phyloP scores from a whole-genome alignment of 2,329 filamentous ascomycete genomes.

The Diatrype stigma region DNA sequence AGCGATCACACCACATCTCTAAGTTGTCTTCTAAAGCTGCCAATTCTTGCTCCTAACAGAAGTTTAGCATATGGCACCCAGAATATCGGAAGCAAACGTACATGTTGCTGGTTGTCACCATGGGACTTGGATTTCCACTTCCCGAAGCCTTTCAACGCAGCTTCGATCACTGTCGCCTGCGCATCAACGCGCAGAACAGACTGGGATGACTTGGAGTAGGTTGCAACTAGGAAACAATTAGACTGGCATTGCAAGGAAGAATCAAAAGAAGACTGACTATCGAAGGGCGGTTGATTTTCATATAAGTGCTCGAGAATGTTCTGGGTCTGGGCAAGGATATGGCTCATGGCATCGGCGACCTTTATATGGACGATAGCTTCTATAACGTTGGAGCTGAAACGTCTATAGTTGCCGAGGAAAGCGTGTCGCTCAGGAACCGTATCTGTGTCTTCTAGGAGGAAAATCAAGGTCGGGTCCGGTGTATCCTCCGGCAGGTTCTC shows the following conservation, averaged over 20 bases:
- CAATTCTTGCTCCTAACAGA: constrained; percentile 43
- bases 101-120: constrained; percentile 14
- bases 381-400: constrained; percentile 84
- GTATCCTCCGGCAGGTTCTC: constrained; percentile 81
- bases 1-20: constrained; percentile 67
- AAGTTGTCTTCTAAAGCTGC: constrained; percentile 58
- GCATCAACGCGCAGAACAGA: constrained; percentile 79
- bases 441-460: constrained; percentile 90
- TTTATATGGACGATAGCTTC: constrained; percentile 80
- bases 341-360: constrained; percentile 77
- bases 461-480: constrained; percentile 72
- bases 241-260: not conserved
- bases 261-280: constrained; percentile 42
- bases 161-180: constrained; percentile 84
- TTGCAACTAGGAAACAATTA: constrained; percentile 38
- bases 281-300: constrained; percentile 62
- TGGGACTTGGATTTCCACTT: constrained; percentile 58
- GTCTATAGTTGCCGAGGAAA: constrained; percentile 90
- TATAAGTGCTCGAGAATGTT: constrained; percentile 72
- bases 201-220: constrained; percentile 65
- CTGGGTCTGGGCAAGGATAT: constrained; percentile 80
- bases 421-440: constrained; percentile 90
- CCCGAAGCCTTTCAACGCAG: constrained; percentile 81
- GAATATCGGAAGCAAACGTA: constrained; percentile 3
- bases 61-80: constrained; percentile 15